Conservation (phyloP, 306 rosid species). For the Trifolium pratense region DNA sequence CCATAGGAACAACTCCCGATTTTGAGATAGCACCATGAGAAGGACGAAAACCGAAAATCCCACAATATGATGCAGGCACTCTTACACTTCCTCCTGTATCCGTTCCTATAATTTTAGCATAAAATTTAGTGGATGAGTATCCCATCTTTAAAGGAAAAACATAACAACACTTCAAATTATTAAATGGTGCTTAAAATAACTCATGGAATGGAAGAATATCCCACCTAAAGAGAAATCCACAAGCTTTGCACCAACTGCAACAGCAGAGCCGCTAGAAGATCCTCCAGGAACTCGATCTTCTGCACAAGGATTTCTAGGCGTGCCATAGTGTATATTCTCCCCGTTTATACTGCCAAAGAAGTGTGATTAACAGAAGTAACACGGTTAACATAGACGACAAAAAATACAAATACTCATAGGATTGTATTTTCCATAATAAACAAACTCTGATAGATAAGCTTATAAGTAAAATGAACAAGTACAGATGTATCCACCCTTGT, state of each 20-base stretch:
- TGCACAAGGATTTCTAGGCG: constrained; percentile 60
- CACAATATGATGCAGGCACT: constrained; percentile 90
- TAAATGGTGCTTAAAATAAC: constrained; percentile 29
- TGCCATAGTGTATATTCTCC: constrained; percentile 57
- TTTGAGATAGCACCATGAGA: constrained; percentile 72
- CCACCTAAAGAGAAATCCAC: constrained; percentile 89
- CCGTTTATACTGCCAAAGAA: constrained; percentile 56
- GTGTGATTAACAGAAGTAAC: too few relatives aligned
- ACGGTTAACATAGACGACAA: too few relatives aligned
- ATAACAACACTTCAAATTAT: constrained; percentile 13
- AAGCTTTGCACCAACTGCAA: constrained; percentile 80
- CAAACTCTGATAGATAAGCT: too few relatives aligned
- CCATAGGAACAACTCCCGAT: constrained; percentile 79
- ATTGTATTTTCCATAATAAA: too few relatives aligned
- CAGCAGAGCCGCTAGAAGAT: constrained; percentile 67
- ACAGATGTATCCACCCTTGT: too few relatives aligned
- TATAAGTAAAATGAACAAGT: too few relatives aligned
- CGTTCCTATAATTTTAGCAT: constrained; percentile 58
- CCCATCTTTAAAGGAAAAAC: constrained; percentile 47
- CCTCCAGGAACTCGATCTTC: constrained; percentile 60
- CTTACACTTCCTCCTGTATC: constrained; percentile 97
- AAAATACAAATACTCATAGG: too few relatives aligned
- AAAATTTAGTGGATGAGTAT: constrained; percentile 25
- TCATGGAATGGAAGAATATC: constrained; percentile 31
- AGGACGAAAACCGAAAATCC: constrained; percentile 92